phyloP scores from a whole-genome alignment of 345 rosid species.

The Gossypium arboreum region DNA sequence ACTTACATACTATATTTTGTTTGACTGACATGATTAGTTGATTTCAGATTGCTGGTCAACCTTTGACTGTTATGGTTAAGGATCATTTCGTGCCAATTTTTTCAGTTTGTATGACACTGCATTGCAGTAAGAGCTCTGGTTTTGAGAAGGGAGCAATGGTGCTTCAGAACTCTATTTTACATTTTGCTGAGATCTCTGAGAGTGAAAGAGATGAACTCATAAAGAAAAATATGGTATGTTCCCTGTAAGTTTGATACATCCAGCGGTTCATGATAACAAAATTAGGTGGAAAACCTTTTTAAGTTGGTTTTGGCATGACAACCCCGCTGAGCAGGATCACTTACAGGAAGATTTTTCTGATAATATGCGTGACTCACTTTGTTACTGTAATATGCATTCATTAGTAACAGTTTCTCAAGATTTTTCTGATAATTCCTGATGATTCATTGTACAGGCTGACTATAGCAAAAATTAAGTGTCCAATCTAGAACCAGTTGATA shows the following conservation, averaged over 20 bases:
- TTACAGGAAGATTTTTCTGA: background rate
- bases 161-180: conserved; percentile 64
- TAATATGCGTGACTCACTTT: background rate
- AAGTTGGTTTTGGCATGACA: conserved; percentile 4
- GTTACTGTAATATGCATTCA: background rate
- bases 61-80: conserved; percentile 51
- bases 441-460: background rate
- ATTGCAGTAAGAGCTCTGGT: conserved; percentile 61
- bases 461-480: background rate
- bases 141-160: conserved; percentile 56
- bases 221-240: conserved; percentile 74
- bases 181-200: conserved; percentile 66
- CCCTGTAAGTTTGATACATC: background rate
- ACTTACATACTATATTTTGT: background rate
- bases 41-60: conserved; percentile 65
- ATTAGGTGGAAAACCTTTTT: conserved; percentile 6
- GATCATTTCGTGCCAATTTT: conserved; percentile 84
- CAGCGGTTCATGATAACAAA: conserved; percentile 1
- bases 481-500: background rate
- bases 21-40: conserved; percentile 21
- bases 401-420: background rate
- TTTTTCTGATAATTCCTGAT: background rate
- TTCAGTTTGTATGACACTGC: conserved; percentile 70
- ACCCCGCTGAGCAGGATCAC: background rate
- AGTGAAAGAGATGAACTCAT: conserved; percentile 79